Base-by-base conservation (phyloP, 176 grass and related monocot species). In the Eragrostis curvula region DNA sequence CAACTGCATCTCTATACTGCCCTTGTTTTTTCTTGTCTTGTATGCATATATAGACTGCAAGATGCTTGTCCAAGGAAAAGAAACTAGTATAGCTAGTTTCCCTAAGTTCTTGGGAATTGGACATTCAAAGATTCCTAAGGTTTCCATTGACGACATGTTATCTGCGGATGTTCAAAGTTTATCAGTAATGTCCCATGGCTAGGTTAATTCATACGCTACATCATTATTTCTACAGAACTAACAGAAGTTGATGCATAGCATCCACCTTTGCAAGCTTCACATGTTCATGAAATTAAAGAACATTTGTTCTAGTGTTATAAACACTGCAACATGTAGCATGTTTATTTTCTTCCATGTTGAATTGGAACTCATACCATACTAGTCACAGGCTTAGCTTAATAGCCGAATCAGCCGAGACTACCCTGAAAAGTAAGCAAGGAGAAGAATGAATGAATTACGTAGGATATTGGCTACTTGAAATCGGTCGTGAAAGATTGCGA, bases 41-140 rank as follows among this genome's bases (percentile, higher is more conserved):
- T n/a, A n/a, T 75, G 51, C 62, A 61, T 87, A 62, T 72, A 12
- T 82, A 77, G 64, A 77, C 81, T 74, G 77, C 42, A 67, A 75
- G 70, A 75, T 51, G 59, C 49, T 84, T 60, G 73, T 83, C 52
- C 39, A 70, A 78, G 84, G 42, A 84, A 83, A 90, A 83, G 81
- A 74, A 75, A 88, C 9, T 52, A 73, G 2, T n/a, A 24, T 25
- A 67, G 45, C 77, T 85, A 77, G 78, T 85, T 72, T 91, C 30
- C 73, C 61, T 41, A 85, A 70, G 79, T 60, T 87, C 47, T 96
- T 85, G 94, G 83, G 56, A 91, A 81, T 81, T 89, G 86, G 77
- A 74, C 79, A 75, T 80, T 89, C 80, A 93, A 86, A 89, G 73
- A 96, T 88, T 88, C 83, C 75, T 88, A 79, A 63, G 28, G 68